Base-by-base conservation (phyloP, 2,329 filamentous ascomycete genomes). In the Dothideomycetes sp. region DNA sequence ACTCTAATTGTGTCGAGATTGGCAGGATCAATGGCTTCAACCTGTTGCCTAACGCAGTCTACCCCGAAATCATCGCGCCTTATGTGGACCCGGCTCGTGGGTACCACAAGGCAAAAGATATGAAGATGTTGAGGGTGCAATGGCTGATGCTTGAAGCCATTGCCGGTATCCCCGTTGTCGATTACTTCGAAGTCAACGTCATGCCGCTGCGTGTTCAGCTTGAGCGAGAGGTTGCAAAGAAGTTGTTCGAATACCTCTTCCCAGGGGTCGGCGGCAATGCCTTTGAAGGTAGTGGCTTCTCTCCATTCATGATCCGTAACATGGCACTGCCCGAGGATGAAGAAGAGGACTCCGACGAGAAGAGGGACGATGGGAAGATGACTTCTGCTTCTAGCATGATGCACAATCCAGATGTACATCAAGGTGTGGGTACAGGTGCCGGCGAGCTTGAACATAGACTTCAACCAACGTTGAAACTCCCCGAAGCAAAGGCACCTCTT, bases 61-160 rank as follows among this genome's bases (percentile, higher is more conserved):
- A 98, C 56, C 91, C 91, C 0, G 83, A 94, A 58, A 96, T 99
- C 73, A 86, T 99, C 45, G 82, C 83, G 12, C 88, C 91, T 0
- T 96, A 94, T 54, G 66, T 82, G 16, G 83, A 94, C 46, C 73
- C 76, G 24, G 58, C 58, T 63, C 75, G 59, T 56, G 68, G 49
- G 53, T 67, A 57, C 49, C 68, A 71, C 22, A 71, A 76, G 32
- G 65, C 70, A 38, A 77, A 82, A 47, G 78, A 82, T 46, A 73
- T 74, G 32, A 85, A 87, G 55, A 96, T 96, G 82, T 74, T 98
- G 37, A 78, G 82, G 23, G 84, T 99, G 10, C 91, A 94, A 58
- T 98, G 93, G 86, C 80, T 95, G 58, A 95, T 95, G 86, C 73
- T 98, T 4, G 91, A 98, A 64, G 88, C 91, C 6, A 95, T 98